Base-by-base conservation (phyloP, 2,329 filamentous ascomycete genomes). In the Fusarium praegraminearum region DNA sequence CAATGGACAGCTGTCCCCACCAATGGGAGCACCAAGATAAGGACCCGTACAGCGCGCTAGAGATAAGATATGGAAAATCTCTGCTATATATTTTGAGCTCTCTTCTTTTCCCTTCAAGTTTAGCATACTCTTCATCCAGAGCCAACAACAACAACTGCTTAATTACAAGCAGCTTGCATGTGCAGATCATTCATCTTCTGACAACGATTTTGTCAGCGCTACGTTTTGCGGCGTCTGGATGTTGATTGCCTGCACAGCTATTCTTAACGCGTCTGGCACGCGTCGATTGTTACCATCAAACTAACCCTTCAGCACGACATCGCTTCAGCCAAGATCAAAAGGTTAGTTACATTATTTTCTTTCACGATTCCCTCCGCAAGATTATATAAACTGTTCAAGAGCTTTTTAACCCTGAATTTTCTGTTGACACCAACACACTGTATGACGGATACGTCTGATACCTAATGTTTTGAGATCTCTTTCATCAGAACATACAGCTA, bases 371-470 rank as follows among this genome's bases (percentile, higher is more conserved):
- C 55, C 32, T 70, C 61, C 67, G 84, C 69, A 89, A 85, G 87
- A 88, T 88, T 87, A 84, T 80, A 84, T 77, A 83, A 81, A 60
- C 22, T 69, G 60, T 79, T 83, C 84, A 87, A 85, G 86, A 89
- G 87, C 87, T 89, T 89, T 89, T 89, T 89, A 89, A 89, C 86
- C 86, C 87, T 89, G 86, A 87, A 73, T 81, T 78, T 81, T 76
- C 84, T 88, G 84, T 88, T 87, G 86, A 88, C 80, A 79, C 77
- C 81, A 86, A 85, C 47, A 50, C 78, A 86, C 80, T 74, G 72
- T 88, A 87, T 89, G 87, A 89, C 86, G 83, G 80, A 76, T 56
- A 62, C 55, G 57, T 41, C 45, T 46, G 43, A 36, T 40, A 64
- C 58, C 60, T 57, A 63, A 60, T 52, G 52, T 70, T 72, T 71